phyloP scores from a whole-genome alignment of 169 alveolate genomes.

The Amoebophrya sp. region DNA sequence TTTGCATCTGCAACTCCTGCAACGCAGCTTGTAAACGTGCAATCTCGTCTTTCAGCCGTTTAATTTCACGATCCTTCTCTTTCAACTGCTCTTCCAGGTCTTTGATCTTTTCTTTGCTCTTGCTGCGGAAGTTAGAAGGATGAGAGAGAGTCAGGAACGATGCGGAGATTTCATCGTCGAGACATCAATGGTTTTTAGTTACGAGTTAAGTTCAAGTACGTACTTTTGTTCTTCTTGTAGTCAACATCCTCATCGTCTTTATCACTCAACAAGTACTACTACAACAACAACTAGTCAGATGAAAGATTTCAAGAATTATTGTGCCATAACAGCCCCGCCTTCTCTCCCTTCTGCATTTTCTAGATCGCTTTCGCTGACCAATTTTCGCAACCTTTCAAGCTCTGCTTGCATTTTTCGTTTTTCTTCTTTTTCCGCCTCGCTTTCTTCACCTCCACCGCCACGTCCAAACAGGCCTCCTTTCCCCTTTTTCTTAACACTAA shows the following conservation, averaged over 20 bases:
- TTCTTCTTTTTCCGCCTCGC: neutral
- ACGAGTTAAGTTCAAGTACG: too few relatives aligned
- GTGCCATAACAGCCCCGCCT: too few relatives aligned
- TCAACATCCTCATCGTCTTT: too few relatives aligned
- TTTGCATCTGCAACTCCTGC: constrained; percentile 21
- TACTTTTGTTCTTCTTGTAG: too few relatives aligned
- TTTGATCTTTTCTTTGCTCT: neutral
- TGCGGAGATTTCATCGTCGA: too few relatives aligned
- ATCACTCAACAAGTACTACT: too few relatives aligned
- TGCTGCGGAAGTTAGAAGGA: too few relatives aligned
- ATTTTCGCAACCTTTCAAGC: neutral
- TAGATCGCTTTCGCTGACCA: neutral
- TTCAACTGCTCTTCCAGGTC: neutral
- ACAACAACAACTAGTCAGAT: too few relatives aligned
- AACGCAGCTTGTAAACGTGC: neutral
- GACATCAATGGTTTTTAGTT: too few relatives aligned
- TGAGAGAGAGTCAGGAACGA: too few relatives aligned
- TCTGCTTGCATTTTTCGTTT: neutral
- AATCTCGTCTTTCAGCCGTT: neutral
- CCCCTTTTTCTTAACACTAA: neutral
- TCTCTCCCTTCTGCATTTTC: too few relatives aligned
- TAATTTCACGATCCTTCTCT: neutral
- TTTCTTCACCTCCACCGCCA: neutral
- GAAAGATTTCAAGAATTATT: too few relatives aligned
- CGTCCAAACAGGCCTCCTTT: neutral